Evolutionary conservation across 352 stramenopile genomes (phyloP).

Genomic region (Globisporangium mamillatum): DNA sequence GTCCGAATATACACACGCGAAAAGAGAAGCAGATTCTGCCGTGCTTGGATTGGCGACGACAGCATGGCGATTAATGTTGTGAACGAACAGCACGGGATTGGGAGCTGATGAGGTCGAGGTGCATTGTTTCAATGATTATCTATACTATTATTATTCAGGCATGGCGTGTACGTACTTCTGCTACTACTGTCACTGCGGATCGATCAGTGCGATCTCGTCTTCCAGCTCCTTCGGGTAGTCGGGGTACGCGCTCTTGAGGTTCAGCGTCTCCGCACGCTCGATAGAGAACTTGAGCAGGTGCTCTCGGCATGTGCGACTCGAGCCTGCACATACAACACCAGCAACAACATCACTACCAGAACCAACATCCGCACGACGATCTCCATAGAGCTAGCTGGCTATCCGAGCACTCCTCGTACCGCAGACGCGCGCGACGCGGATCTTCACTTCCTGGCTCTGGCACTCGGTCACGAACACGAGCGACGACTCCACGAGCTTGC

Average conservation of each 20-base stretch:
- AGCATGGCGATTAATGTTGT: background rate
- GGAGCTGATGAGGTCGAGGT: background rate
- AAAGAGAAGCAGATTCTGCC: background rate
- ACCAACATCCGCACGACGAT: background rate
- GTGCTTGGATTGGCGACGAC: background rate
- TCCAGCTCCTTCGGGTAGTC: constrained; percentile 42
- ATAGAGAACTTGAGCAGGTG: constrained; percentile 50
- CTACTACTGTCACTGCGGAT: constrained; percentile 31
- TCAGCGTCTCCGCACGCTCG: constrained; percentile 43
- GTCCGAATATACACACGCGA: constrained; percentile 1
- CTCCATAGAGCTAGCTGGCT: background rate
- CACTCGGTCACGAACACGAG: constrained; percentile 68
- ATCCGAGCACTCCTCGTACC: constrained; percentile 31
- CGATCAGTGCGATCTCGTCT: constrained; percentile 50
- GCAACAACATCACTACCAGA: background rate
- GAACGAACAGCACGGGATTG: background rate
- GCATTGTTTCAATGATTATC: background rate
- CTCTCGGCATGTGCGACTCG: constrained; percentile 46
- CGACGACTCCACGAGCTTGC: constrained; percentile 72
- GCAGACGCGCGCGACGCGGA: constrained; percentile 65
- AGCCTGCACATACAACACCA: constrained; percentile 29
- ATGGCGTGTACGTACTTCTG: background rate
- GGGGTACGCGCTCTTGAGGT: constrained; percentile 32
- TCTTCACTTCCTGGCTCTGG: constrained; percentile 53
- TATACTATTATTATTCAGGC: constrained; percentile 3